phyloP scores from a whole-genome alignment of 805 yeast genomes.

The Saccharomycopsis sp. region DNA sequence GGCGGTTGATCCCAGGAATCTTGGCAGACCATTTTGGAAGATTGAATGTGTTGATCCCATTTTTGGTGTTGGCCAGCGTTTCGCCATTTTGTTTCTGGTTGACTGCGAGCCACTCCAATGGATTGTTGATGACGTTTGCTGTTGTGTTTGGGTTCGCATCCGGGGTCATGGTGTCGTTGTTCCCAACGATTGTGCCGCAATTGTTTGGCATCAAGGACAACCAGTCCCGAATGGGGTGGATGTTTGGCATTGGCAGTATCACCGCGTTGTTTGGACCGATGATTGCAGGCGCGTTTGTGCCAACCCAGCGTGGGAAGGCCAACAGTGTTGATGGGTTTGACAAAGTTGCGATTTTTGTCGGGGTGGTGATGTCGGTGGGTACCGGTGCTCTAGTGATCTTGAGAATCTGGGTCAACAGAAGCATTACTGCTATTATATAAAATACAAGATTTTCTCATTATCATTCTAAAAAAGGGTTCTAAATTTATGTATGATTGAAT shows the following conservation, averaged over 20 bases:
- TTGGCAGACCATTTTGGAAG: conserved; percentile 42
- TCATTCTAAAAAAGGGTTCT: neutral
- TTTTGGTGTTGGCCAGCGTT: conserved; percentile 25
- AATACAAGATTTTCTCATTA: no score
- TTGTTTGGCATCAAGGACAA: conserved; percentile 28
- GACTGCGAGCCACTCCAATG: conserved; percentile 22
- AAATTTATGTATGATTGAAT: no score
- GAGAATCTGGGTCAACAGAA: no score
- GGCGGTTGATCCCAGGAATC: conserved; percentile 41
- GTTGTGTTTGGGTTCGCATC: conserved; percentile 30
- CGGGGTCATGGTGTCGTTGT: conserved; percentile 29
- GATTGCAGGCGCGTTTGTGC: conserved; percentile 30
- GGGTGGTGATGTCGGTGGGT: neutral
- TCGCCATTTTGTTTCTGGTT: conserved; percentile 30
- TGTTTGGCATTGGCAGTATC: conserved; percentile 26
- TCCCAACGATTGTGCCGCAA: conserved; percentile 30
- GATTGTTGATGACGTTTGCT: conserved; percentile 24
- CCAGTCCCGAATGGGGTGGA: conserved; percentile 27
- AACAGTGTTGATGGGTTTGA: neutral
- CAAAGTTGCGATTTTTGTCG: neutral
- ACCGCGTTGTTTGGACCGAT: conserved; percentile 30
- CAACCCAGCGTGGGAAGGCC: conserved; percentile 15
- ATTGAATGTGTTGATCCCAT: conserved; percentile 31
- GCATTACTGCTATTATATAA: no score
- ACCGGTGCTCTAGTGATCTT: no score